Conservation (phyloP, 129 eudicot genomes). For the Flaveria brownii region DNA sequence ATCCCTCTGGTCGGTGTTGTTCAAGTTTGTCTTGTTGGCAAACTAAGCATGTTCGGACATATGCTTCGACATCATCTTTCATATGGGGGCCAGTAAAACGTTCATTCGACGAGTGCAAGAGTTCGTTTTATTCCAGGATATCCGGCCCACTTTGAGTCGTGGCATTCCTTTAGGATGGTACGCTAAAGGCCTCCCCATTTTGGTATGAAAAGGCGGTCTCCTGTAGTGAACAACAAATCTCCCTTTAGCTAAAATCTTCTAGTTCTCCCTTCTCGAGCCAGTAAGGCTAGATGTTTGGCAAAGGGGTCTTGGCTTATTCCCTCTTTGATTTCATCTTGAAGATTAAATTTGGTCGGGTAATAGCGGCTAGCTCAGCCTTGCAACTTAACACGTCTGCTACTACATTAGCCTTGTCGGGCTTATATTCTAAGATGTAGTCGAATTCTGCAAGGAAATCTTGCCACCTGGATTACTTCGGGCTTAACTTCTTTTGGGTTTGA, state of each 20-base stretch:
- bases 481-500: neutral
- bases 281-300: too few species aligned
- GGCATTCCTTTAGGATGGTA: neutral
- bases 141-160: neutral
- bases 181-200: neutral
- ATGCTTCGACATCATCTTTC: neutral
- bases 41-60: slow-evolving; percentile 21
- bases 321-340: too few species aligned
- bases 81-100: neutral
- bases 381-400: neutral
- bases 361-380: neutral
- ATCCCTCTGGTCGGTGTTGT: neutral
- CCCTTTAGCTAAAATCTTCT: too few species aligned
- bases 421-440: neutral
- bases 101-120: neutral
- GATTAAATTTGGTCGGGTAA: neutral
- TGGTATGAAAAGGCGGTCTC: neutral
- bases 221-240: too few species aligned
- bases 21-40: slow-evolving; percentile 32
- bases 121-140: neutral
- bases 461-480: slow-evolving; percentile 18
- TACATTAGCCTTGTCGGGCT: neutral
- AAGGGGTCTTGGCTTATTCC: neutral
- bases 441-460: neutral
- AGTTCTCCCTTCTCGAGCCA: too few species aligned